phyloP scores from a whole-genome alignment of 1,139 yeast species.

The Geotrichum candidum region DNA sequence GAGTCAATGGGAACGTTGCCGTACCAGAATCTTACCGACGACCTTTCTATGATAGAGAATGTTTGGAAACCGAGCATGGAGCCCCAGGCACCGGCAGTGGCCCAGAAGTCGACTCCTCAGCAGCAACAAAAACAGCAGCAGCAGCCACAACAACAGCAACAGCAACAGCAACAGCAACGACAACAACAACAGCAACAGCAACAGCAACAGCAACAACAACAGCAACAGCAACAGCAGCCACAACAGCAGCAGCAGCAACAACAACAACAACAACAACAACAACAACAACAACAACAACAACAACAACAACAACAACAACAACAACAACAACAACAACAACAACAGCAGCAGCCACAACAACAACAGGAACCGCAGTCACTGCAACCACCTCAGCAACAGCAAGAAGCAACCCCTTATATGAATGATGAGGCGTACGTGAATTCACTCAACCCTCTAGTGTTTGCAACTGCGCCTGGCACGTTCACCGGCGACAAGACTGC shows the following conservation, averaged over 20 bases:
- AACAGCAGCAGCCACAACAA: not conserved
- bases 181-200: not conserved
- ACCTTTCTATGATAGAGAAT: not conserved
- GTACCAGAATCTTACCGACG: not conserved
- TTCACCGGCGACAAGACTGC: not conserved
- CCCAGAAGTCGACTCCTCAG: not conserved
- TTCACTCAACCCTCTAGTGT: not conserved
- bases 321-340: not conserved
- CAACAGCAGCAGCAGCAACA: not conserved
- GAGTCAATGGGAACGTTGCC: not conserved
- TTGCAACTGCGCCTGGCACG: not conserved
- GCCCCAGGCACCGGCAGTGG: not conserved
- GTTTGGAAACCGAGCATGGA: not conserved
- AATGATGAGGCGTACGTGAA: not conserved
- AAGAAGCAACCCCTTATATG: not conserved
- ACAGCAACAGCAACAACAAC: not conserved
- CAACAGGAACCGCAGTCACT: not conserved
- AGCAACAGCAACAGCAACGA: not conserved
- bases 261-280: not conserved
- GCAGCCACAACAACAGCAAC: not conserved
- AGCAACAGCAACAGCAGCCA: not conserved
- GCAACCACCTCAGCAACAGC: not conserved
- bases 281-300: not conserved
- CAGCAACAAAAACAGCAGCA: not conserved
- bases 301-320: not conserved